These are phyloP conservation scores for Clarireedia sp. DNA, from an alignment of 2,329 filamentous ascomycete genomes.

Conservation along the genomic window DNA sequence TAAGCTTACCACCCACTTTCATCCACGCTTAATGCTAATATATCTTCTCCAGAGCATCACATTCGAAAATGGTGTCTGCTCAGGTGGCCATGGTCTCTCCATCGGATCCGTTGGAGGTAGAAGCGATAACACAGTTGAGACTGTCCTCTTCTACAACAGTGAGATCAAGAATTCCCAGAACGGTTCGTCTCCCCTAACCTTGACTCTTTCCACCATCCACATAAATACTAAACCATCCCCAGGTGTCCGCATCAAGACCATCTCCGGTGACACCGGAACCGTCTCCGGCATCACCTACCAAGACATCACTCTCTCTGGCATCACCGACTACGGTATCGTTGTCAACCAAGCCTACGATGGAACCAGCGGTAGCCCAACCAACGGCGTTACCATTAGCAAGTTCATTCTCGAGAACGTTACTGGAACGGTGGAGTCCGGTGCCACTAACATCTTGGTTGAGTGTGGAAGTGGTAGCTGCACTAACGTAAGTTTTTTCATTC, in stretches of 20 bases:
- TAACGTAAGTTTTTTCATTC: slow-evolving; percentile 18
- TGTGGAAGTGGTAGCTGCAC: slow-evolving; percentile 44
- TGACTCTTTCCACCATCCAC: slow-evolving; percentile 30
- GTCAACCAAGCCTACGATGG: slow-evolving; percentile 50
- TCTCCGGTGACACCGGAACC: slow-evolving; percentile 41
- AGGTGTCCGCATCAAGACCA: slow-evolving; percentile 49
- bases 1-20: slow-evolving; percentile 28
- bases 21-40: slow-evolving; percentile 30
- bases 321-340: slow-evolving; percentile 42
- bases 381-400: slow-evolving; percentile 42
- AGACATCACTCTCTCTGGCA: slow-evolving; percentile 40
- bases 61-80: slow-evolving; percentile 20
- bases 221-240: slow-evolving; percentile 25
- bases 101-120: slow-evolving; percentile 53
- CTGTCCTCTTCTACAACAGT: slow-evolving; percentile 41
- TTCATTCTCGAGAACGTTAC: slow-evolving; percentile 37
- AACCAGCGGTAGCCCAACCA: slow-evolving; percentile 37
- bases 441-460: slow-evolving; percentile 41
- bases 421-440: slow-evolving; percentile 34
- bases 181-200: slow-evolving; percentile 37
- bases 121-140: slow-evolving; percentile 43
- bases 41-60: slow-evolving; percentile 27
- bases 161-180: slow-evolving; percentile 43
- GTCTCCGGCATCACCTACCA: slow-evolving; percentile 45
- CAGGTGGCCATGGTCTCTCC: slow-evolving; percentile 38